Conservation (phyloP, 768 basidiomycete species). For the Lentinula lateritia region DNA sequence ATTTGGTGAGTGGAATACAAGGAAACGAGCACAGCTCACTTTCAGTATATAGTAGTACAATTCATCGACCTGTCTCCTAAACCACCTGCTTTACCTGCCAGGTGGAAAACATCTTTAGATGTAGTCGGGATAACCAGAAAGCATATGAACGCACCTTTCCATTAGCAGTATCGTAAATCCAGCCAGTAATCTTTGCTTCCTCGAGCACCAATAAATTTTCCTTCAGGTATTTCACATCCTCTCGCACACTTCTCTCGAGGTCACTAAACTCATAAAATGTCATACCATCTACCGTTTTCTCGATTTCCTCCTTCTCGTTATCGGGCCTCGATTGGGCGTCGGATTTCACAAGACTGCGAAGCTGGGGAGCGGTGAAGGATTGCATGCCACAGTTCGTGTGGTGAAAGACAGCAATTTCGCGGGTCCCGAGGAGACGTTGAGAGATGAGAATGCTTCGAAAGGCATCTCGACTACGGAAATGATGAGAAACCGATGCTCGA, state of each 20-base stretch:
- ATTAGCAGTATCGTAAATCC: slow-evolving; percentile 61
- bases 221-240: slow-evolving; percentile 54
- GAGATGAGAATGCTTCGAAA: slow-evolving; percentile 65
- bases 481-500: not conserved
- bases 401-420: slow-evolving; percentile 62
- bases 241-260: slow-evolving; percentile 48
- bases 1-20: not conserved
- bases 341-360: slow-evolving; percentile 46
- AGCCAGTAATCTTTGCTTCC: slow-evolving; percentile 53
- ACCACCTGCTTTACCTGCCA: not conserved
- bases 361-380: slow-evolving; percentile 46
- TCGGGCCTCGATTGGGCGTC: slow-evolving; percentile 23
- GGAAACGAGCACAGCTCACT: not conserved
- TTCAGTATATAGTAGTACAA: not conserved
- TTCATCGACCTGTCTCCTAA: not conserved
- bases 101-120: not conserved
- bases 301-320: slow-evolving; percentile 10
- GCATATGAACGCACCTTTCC: slow-evolving; percentile 40
- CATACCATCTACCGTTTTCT: slow-evolving; percentile 33
- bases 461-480: slow-evolving; percentile 46
- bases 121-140: not conserved
- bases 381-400: slow-evolving; percentile 75
- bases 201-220: slow-evolving; percentile 49
- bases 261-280: slow-evolving; percentile 51
- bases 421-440: slow-evolving; percentile 66